Evolutionary conservation across 306 rosid genomes (phyloP), one percentile per base, ranked within the genome.

Genomic region (Acmispon strigosus): DNA sequence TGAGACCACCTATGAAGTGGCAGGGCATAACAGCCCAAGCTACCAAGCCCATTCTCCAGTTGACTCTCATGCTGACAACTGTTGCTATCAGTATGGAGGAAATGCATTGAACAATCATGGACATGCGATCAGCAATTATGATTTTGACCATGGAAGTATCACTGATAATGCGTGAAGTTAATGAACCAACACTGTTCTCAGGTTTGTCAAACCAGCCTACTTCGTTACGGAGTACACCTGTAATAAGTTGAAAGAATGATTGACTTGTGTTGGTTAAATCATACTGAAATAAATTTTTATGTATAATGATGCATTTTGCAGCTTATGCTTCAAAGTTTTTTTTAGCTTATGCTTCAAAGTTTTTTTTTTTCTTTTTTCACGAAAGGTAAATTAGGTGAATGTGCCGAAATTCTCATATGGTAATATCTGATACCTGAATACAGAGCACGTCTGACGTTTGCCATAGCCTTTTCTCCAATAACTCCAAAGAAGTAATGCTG

Each of bases 21-120:
- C 96, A 92, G 49, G 98, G 98, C 96, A 90, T 92, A 34, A 92
- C 98, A 19, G 96, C 96, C 96, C 98, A 92, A 54, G 98, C 87
- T 64, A 92, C 96, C 78, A 92, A 79, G 18, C 71, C 79, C 98
- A 92, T 90, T 88, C 98, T 88, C 98, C 96, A 92, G 83, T 84
- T 79, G 43, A 85, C 92, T 9, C 0, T 0, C 91, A 90, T 84
- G 80, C 98, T 92, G 49, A 90, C 96, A 24, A 60, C 34, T 41
- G 98, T 90, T 83, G 98, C 98, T 67, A 90, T 90, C 70, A 92
- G 70, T 72, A 90, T 84, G 70, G 96, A 92, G 76, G 96, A 90
- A 73, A 92, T 71, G 71, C 96, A 92, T 79, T 92, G 96, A 56
- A 90, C 88, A 64, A 92, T 92, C 34, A 92, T 86, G 1, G 96